Evolutionary conservation across 2,329 filamentous ascomycete genomes (phyloP).

Genomic region (Phialocephala sp.): DNA sequence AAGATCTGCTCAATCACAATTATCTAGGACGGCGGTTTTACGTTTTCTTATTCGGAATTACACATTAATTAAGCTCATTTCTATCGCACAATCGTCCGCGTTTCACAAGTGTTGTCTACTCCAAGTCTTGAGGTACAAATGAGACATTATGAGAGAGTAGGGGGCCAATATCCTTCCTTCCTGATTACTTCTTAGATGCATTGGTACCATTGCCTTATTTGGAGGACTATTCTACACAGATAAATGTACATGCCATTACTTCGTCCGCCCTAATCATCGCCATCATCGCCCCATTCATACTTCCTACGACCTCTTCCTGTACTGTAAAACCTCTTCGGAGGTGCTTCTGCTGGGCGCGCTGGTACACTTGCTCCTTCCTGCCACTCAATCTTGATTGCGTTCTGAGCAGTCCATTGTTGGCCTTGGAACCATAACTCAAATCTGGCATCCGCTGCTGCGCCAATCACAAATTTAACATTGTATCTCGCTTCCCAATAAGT

Average conservation of each 20-base stretch:
- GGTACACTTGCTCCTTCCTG: neutral
- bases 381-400: neutral
- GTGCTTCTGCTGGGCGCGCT: neutral
- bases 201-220: too few relatives aligned
- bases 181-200: too few relatives aligned
- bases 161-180: too few relatives aligned
- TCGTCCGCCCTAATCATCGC: neutral
- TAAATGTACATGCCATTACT: neutral
- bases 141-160: too few relatives aligned
- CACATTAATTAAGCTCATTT: too few relatives aligned
- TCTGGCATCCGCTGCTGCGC: neutral
- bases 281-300: slow-evolving; percentile 1
- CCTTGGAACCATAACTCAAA: neutral
- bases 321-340: neutral
- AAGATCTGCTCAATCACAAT: neutral
- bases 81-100: too few relatives aligned
- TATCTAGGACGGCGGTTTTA: neutral
- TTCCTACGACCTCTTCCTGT: neutral
- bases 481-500: neutral
- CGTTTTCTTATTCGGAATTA: slow-evolving; percentile 1
- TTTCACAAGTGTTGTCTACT: too few relatives aligned
- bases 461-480: neutral
- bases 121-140: too few relatives aligned
- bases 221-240: neutral
- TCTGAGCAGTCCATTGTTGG: neutral